These are phyloP conservation scores for Entonaema liquescens DNA, from an alignment of 495 filamentous ascomycete genomes.

Conservation along the genomic window DNA sequence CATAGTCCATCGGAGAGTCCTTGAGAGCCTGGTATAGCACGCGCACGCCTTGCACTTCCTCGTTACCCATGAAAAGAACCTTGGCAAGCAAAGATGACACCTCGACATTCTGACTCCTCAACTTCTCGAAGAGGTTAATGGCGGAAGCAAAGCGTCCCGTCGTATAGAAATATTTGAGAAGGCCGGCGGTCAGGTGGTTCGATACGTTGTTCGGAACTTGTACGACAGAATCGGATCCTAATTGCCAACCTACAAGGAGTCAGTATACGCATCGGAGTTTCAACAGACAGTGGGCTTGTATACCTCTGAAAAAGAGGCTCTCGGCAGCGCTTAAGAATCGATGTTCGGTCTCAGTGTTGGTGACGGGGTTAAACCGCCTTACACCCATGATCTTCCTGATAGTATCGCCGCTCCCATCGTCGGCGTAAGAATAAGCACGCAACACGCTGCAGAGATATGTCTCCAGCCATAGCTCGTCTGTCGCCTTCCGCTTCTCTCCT, in stretches of 20 bases:
- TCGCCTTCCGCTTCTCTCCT: conserved; percentile 89
- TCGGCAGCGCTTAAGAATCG: conserved; percentile 96
- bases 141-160: conserved; percentile 95
- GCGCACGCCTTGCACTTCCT: conserved; percentile 93
- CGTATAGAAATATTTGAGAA: conserved; percentile 96
- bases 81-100: conserved; percentile 91
- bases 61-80: conserved; percentile 90
- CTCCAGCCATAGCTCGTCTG: conserved; percentile 94
- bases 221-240: conserved; percentile 96
- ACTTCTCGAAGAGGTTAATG: conserved; percentile 97
- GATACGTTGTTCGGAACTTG: conserved; percentile 96
- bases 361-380: conserved; percentile 94
- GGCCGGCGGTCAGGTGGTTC: conserved; percentile 91
- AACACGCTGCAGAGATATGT: conserved; percentile 95
- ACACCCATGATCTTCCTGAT: conserved; percentile 95
- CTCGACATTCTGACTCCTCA: conserved; percentile 88
- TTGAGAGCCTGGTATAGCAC: conserved; percentile 87
- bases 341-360: conserved; percentile 95
- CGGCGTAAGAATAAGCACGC: conserved; percentile 93
- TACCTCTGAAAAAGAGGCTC: conserved; percentile 92
- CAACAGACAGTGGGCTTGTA: conserved; percentile 4
- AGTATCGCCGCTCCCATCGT: conserved; percentile 88
- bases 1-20: conserved; percentile 94
- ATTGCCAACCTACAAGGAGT: conserved; percentile 75
- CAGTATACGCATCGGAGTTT: conserved; percentile 2